Percentiles rank a stretch among this genome's conserved stretches.
Conservation (phyloP, 225 moss, liverwort and hornwort genomes). For the Climacium dendroides region DNA sequence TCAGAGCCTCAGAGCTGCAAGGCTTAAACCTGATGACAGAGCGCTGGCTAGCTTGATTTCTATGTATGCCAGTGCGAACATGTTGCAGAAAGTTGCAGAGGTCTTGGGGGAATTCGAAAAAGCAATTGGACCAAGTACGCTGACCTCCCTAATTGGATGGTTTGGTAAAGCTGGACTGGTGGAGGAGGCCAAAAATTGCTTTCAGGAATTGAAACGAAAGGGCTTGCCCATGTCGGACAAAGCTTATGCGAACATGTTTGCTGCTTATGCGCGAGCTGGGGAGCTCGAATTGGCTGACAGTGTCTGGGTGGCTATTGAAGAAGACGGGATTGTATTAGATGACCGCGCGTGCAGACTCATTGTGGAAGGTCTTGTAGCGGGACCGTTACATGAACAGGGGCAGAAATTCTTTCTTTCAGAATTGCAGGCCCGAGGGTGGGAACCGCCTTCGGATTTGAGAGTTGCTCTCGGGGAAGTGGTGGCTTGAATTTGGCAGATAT, state of each 20-base stretch:
- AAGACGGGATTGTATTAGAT: background rate
- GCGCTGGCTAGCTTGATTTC: slow-evolving; percentile 48
- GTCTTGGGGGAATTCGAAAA: slow-evolving; percentile 54
- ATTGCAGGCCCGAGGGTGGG: slow-evolving; percentile 22
- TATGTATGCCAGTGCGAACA: slow-evolving; percentile 50
- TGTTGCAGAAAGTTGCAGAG: slow-evolving; percentile 46
- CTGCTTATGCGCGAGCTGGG: slow-evolving; percentile 31
- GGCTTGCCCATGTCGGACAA: background rate
- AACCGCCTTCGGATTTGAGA: background rate
- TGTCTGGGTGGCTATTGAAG: slow-evolving; percentile 20
- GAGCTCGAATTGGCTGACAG: slow-evolving; percentile 2
- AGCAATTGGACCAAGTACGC: slow-evolving; percentile 48
- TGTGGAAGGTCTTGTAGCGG: slow-evolving; percentile 11
- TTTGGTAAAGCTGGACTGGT: slow-evolving; percentile 54
- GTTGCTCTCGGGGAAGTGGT: background rate
- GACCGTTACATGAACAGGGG: background rate
- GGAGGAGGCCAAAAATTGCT: slow-evolving; percentile 56
- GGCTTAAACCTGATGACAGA: slow-evolving; percentile 68
- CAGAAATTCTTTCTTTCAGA: slow-evolving; percentile 1
- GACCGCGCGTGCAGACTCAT: slow-evolving; percentile 7
- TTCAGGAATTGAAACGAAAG: slow-evolving; percentile 17
- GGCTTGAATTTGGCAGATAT: background rate
- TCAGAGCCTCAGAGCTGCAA: slow-evolving; percentile 37
- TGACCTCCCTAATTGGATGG: slow-evolving; percentile 47
- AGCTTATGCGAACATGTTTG: slow-evolving; percentile 24